Base-by-base conservation (phyloP, 805 yeast genomes). In the Wickerhamiella galacta region DNA sequence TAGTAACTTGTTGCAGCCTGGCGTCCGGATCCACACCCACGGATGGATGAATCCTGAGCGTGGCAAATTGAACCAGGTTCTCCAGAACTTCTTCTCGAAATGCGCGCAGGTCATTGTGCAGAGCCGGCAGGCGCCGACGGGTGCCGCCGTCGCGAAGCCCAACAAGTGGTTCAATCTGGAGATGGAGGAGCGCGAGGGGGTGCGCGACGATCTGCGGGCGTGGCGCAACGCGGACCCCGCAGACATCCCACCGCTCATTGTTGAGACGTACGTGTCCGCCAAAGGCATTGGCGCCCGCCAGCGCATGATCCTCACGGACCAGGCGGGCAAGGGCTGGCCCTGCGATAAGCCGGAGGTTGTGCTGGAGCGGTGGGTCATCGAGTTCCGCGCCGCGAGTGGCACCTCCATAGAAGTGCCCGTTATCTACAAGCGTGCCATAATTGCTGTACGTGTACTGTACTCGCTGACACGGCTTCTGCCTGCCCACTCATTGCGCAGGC, bases 361-460 rank as follows among this genome's bases (percentile, higher is more conserved):
- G 2, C 57, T 90, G 36, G 98, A 90, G 49, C 65, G 98, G 38
- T 90, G 98, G 98, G 61, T 82, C 16, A 57, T 90, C 21, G 94
- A 85, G 51, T 68, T 85, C 39, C 85, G 77, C 46, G 54, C 68
- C 12, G 31, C 32, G 20, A 24, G 16, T 10, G 28, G 33, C 14
- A 11, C 43, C 7, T 38, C 39, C 14, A 44, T 46, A 16, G 90
- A 79, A 33, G 60, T 77, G 11, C 78, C 83, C 1, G 54, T 64
- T 27, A 66, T 79, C 6, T 77, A 79, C 56, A 81, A 79, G 45
- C 77, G 75, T 43, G 68, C 85, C 20, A 68, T 80, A 16, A 58
- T 83, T 0, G 56, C 78, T 20, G 72, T 90, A 43, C 70, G 95
- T 28, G 71, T 78, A 31, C 53, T 90, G 23, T 75, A 72, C 53